Evolutionary conservation across 1,139 yeast species (phyloP), one percentile per base, ranked within the genome.

Genomic region (Maudiozyma humilis): DNA sequence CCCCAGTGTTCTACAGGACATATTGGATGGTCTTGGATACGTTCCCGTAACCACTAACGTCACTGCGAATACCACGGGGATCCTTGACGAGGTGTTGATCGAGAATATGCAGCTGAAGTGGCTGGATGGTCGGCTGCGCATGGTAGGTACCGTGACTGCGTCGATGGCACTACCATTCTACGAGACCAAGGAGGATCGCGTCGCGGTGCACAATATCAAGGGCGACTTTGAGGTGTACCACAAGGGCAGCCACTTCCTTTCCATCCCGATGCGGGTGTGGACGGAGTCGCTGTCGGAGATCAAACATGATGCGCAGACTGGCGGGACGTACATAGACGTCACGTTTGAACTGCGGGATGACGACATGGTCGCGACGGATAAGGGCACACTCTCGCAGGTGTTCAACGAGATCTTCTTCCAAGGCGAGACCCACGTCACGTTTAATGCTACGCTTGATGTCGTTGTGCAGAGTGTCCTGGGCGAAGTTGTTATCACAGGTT

Each of bases 231-330:
- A 55, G 33, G 49, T 69, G 19, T 60, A 48, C 36, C 68, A 67
- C 45, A 47, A 60, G 10, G 63, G 52, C 3, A 43, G 44, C 4
- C 62, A 60, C 43, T 68, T 69, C 50, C 58, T 68, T 4, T 54
- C 64, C 13, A 53, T 68, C 20, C 62, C 64, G 2, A 52, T 69
- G 50, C 47, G 48, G 3, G 60, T 59, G 7, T 70, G 73, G 74
- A 62, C 58, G 17, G 49, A 51, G 13, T 64, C 72, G 3, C 44
- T 50, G 1, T 67, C 70, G 6, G 51, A 49, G 25, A 50, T 59
- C n/a, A 30, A 51, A 4, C 54, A 51, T n/a, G 53, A 57, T 20
- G 45, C 47, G 4, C 47, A 48, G 4, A 48, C 50, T 3, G 47
- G 43, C 12, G 44, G 45, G 16, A 50, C 54, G 3, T 37, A 48